phyloP scores from a whole-genome alignment of 106 monocot genomes.

The Phalaenopsis aphrodite region DNA sequence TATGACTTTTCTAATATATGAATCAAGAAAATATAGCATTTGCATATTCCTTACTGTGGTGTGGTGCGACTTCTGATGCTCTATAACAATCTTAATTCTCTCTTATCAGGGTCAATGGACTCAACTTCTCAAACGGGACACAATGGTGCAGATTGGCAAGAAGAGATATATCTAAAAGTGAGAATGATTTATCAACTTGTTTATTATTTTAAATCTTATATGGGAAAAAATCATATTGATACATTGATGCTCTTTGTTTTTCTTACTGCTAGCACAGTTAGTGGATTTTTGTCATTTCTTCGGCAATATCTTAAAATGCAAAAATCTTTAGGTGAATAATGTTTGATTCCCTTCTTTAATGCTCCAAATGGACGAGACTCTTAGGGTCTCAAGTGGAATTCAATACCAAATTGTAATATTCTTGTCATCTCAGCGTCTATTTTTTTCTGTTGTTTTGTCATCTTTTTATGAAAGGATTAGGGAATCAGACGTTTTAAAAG shows the following conservation, averaged over 20 bases:
- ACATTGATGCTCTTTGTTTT: neutral
- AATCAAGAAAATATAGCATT: neutral
- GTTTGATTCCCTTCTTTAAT: neutral
- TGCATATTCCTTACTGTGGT: neutral
- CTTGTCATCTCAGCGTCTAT: neutral
- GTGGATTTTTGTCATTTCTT: neutral
- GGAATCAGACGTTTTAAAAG: too few species aligned
- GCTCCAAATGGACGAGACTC: neutral
- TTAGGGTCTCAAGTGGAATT: neutral
- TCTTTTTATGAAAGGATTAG: neutral
- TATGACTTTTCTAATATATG: neutral
- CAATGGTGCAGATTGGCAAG: conserved; percentile 50
- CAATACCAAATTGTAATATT: neutral
- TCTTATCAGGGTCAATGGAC: conserved; percentile 61
- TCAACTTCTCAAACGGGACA: conserved; percentile 65
- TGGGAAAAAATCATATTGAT: too few species aligned
- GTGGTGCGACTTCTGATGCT: neutral
- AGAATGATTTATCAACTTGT: neutral
- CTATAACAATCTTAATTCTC: neutral
- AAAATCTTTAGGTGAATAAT: neutral
- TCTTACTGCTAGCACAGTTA: neutral
- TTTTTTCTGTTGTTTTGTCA: neutral
- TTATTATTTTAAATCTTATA: neutral
- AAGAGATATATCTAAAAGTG: conserved; percentile 77
- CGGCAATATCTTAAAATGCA: neutral